Evolutionary conservation across 345 rosid genomes (phyloP), one percentile per base, ranked within the genome.

Genomic region (Triadica sebifera): DNA sequence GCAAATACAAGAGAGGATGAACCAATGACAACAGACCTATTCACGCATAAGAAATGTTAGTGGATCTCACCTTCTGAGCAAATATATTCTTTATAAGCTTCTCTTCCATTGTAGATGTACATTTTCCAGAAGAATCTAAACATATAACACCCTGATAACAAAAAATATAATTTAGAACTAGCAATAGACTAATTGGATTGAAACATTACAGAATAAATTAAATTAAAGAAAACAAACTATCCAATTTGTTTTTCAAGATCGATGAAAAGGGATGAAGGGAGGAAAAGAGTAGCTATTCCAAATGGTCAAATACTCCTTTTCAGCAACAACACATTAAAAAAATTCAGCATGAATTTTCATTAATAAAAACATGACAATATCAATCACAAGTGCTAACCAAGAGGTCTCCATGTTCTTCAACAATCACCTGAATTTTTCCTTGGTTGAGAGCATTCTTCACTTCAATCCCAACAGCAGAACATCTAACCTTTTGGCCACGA

Each of bases 401-500:
- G 19, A 16, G 69, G 13, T 17, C n/a, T 55, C 29, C 20, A 69
- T 22, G 78, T 66, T 19, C 5, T 51, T 37, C 29, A 47, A 45
- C 49, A 74, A 78, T 60, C 61, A 86, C 85, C 89, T 25, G 80
- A 75, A 81, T 24, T 62, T 65, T 74, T 71, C 67, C 82, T 73
- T 57, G 62, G 58, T 73, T 77, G 79, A 72, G 62, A 65, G 75
- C 73, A 49, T 82, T 80, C 59, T 73, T 87, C 70, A 81, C 74
- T 72, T 82, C 84, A 67, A 67, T 67, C 19, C 72, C 86, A 45
- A 72, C 70, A 24, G 80, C 79, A 55, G 82, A 84, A 24, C 68
- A 71, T 80, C 92, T 85, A 71, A 86, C 88, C 75, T 79, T 79
- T 73, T 72, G 85, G 62, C 87, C 89, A 10, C 97, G 90, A 74